Evolutionary conservation across 306 rosid species (phyloP).

Genomic region (Cucumis melo): DNA sequence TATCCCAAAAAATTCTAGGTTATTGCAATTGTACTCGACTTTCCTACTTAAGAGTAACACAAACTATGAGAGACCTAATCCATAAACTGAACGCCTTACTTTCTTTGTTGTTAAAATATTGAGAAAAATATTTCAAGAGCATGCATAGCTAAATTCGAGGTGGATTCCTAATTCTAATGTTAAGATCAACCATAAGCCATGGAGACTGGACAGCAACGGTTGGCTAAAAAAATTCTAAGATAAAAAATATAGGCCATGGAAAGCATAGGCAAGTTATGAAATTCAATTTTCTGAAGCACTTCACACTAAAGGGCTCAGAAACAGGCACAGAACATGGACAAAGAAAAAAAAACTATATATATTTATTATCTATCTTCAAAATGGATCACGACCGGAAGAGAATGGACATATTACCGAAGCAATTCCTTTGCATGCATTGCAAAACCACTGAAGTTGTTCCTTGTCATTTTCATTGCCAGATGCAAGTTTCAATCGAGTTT

Average conservation of each 20-base stretch:
- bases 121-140: background rate
- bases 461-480: conserved; percentile 59
- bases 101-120: background rate
- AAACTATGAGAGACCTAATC: background rate
- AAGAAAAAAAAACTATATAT: background rate
- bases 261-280: background rate
- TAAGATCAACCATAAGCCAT: background rate
- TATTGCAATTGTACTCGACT: background rate
- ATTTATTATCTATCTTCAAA: background rate
- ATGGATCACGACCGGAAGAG: background rate
- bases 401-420: conserved; percentile 44
- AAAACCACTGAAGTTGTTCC: conserved; percentile 75
- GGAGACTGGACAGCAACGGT: background rate
- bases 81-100: background rate
- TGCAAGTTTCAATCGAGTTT: conserved; percentile 69
- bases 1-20: conserved; percentile 3
- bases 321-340: background rate
- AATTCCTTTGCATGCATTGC: conserved; percentile 97
- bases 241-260: background rate
- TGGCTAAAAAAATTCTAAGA: background rate
- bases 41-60: background rate
- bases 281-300: background rate
- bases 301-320: background rate
- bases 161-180: background rate
- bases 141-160: background rate